These are phyloP conservation scores for Zygoascus flipseniorum DNA, from an alignment of 805 yeast species.

Conservation along the genomic window DNA sequence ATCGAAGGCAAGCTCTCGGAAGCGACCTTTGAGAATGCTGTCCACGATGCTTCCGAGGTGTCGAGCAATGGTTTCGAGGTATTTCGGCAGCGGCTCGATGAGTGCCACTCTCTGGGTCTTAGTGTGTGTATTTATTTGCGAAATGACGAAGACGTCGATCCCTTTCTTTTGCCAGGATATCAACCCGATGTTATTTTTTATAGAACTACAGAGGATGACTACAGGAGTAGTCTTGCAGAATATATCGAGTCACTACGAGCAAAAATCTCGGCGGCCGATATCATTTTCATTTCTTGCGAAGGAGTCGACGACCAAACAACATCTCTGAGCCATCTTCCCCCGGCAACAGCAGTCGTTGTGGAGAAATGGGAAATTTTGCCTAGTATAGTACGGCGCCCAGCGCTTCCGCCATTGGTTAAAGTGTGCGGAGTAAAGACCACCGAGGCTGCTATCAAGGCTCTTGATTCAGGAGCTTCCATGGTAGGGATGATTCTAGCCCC, in stretches of 20 bases:
- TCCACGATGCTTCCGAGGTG: neutral
- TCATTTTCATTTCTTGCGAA: neutral
- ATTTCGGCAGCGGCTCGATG: neutral
- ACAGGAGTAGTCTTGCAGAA: neutral
- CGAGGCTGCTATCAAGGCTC: constrained; percentile 64
- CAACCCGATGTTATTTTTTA: neutral
- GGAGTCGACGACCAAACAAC: neutral
- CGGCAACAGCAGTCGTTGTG: neutral
- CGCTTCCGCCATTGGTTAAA: constrained; percentile 44
- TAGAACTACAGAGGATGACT: neutral
- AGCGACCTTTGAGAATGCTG: neutral
- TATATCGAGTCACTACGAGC: neutral
- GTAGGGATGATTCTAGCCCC: constrained; percentile 89
- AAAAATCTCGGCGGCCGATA: neutral
- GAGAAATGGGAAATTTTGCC: neutral
- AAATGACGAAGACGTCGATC: neutral
- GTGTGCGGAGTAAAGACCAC: constrained; percentile 72
- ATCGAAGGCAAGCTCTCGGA: too few relatives aligned
- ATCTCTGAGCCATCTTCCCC: neutral
- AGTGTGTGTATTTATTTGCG: neutral
- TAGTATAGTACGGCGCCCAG: neutral
- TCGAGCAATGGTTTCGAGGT: neutral
- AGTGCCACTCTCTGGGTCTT: neutral
- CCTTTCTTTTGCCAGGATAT: neutral
- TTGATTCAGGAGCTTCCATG: constrained; percentile 63